phyloP scores from a whole-genome alignment of 345 rosid species.

The Eucalyptus caleyi region DNA sequence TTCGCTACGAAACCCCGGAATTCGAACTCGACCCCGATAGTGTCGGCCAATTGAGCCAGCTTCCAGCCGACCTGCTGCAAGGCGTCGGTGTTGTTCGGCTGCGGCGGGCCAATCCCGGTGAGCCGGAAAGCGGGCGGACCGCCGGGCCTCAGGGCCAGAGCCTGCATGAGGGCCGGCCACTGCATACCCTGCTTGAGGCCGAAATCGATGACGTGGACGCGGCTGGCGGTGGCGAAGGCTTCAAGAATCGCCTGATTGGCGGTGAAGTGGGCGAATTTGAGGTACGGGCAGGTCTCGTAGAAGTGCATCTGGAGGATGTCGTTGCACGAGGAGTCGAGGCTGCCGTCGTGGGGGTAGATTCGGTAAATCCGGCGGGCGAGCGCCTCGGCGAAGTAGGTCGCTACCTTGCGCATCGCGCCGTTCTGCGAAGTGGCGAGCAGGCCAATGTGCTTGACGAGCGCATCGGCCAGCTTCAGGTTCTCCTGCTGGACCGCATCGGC shows the following conservation, averaged over 20 bases:
- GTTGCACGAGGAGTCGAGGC: conserved; percentile 20
- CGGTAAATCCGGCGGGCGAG: conserved; percentile 67
- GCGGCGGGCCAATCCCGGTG: conserved; percentile 80
- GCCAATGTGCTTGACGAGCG: conserved; percentile 68
- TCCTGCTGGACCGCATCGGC: conserved; percentile 76
- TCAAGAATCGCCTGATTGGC: conserved; percentile 93
- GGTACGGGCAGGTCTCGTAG: conserved; percentile 86
- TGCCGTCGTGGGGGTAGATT: conserved; percentile 36
- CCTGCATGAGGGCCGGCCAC: conserved; percentile 96
- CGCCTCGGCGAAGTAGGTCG: conserved; percentile 80
- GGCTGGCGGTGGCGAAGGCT: conserved; percentile 36
- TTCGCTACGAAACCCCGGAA: conserved; percentile 50
- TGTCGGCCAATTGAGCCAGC: conserved; percentile 53
- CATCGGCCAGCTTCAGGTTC: conserved; percentile 52
- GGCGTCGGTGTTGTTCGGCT: conserved; percentile 40
- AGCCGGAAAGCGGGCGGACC: conserved; percentile 79
- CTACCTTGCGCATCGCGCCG: conserved; percentile 93
- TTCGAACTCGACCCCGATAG: conserved; percentile 52
- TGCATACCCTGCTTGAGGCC: conserved; percentile 75
- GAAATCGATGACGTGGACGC: conserved; percentile 79
- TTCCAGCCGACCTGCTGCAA: conserved; percentile 77
- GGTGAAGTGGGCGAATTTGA: conserved; percentile 90
- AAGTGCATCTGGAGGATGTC: conserved; percentile 71
- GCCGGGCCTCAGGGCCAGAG: conserved; percentile 69
- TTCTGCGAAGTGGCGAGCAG: conserved; percentile 61